Evolutionary conservation across 345 rosid genomes (phyloP).

Genomic region (Clarkia xantiana): DNA sequence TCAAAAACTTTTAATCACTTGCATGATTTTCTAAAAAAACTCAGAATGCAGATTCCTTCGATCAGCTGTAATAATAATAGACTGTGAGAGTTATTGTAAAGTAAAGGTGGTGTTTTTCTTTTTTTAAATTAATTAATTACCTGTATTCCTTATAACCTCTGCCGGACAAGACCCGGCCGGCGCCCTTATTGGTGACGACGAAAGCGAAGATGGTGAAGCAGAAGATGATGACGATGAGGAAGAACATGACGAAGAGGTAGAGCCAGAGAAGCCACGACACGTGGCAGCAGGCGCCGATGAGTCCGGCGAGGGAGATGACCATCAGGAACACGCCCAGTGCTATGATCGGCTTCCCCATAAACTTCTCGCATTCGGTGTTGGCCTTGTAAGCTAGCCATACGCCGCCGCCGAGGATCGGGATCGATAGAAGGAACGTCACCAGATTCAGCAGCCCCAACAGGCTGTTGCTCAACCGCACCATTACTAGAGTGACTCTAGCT

Average conservation of each 20-base stretch:
- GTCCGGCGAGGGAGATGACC: conserved; percentile 60
- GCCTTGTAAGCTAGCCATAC: conserved; percentile 59
- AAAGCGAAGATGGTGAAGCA: conserved; percentile 75
- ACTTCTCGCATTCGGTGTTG: conserved; percentile 57
- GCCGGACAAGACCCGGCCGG: conserved; percentile 36
- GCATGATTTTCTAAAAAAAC: no score
- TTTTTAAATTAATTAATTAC: no score
- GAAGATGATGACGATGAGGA: conserved; percentile 43
- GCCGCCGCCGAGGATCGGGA: conserved; percentile 59
- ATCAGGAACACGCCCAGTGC: conserved; percentile 64
- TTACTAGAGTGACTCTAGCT: no score
- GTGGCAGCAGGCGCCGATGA: conserved; percentile 76
- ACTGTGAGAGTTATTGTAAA: not conserved
- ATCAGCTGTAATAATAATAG: no score
- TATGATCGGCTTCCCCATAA: conserved; percentile 58
- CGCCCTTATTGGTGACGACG: conserved; percentile 67
- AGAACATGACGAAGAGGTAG: conserved; percentile 67
- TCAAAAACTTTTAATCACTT: no score
- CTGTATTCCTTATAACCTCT: conserved; percentile 77
- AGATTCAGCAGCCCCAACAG: conserved; percentile 65
- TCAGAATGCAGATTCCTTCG: not conserved
- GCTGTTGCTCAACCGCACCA: conserved; percentile 56
- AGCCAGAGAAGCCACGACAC: conserved; percentile 70
- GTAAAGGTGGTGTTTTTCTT: not conserved
- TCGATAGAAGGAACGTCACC: conserved; percentile 59